These are phyloP conservation scores for Candida broadrunensis DNA, from an alignment of 805 yeast species.

Conservation along the genomic window DNA sequence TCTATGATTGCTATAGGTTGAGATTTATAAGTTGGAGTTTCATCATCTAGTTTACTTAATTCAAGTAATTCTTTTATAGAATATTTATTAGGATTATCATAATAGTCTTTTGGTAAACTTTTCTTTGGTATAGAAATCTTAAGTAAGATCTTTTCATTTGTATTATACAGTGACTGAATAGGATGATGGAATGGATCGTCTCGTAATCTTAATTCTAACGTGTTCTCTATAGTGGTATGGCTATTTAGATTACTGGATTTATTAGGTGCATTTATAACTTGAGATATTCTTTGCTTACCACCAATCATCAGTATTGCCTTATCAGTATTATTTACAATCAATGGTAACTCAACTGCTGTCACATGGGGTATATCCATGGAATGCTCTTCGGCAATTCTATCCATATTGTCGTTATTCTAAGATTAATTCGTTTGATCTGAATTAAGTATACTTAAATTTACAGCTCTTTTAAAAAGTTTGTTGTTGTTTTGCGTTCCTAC, in stretches of 20 bases:
- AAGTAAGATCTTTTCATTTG: constrained; percentile 56
- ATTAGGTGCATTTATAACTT: constrained; percentile 36
- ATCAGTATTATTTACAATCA: constrained; percentile 59
- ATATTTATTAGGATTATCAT: constrained; percentile 28
- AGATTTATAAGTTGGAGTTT: constrained; percentile 33
- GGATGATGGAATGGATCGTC: constrained; percentile 58
- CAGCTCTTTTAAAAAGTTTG: not conserved
- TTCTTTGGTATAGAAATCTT: constrained; percentile 61
- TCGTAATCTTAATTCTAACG: constrained; percentile 39
- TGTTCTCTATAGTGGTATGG: constrained; percentile 27
- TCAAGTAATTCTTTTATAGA: constrained; percentile 40
- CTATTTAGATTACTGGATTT: constrained; percentile 18
- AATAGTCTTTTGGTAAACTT: constrained; percentile 37
- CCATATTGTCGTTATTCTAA: constrained; percentile 3
- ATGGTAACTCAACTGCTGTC: constrained; percentile 75
- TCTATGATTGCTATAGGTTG: constrained; percentile 68
- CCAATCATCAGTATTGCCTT: constrained; percentile 71
- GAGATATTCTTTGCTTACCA: constrained; percentile 45
- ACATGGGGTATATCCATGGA: constrained; percentile 73
- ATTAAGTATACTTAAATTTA: no score
- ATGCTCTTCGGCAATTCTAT: constrained; percentile 45
- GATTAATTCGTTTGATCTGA: constrained; percentile 1
- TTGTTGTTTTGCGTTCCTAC: not conserved
- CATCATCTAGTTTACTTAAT: constrained; percentile 22
- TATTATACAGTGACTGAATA: constrained; percentile 48